Evolutionary conservation across 345 rosid genomes (phyloP).

Genomic region (Gossypium sturtianum): DNA sequence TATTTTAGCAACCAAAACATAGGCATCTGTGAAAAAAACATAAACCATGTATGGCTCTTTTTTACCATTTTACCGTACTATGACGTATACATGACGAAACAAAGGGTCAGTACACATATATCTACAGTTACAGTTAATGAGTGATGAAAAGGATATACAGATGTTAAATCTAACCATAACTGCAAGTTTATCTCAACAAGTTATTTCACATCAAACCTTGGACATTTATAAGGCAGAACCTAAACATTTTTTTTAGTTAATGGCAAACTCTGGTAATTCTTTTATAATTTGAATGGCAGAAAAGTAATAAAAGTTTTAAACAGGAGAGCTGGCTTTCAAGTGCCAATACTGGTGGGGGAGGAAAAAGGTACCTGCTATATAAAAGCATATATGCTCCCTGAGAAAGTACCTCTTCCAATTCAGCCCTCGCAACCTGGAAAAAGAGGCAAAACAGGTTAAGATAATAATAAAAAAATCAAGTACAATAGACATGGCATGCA

Average conservation of each 20-base stretch:
- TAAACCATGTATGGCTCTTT: neutral
- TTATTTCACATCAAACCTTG: neutral
- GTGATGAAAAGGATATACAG: neutral
- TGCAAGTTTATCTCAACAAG: neutral
- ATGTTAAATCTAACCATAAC: neutral
- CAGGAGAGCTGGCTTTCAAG: neutral
- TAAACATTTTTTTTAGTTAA: neutral
- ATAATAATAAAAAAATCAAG: neutral
- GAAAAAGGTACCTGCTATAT: constrained; percentile 67
- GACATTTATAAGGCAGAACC: neutral
- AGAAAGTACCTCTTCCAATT: constrained; percentile 82
- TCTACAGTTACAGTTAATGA: neutral
- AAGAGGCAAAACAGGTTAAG: neutral
- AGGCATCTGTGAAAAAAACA: too few relatives aligned
- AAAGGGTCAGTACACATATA: neutral
- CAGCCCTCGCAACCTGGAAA: constrained; percentile 61
- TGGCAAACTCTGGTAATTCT: neutral
- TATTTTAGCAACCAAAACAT: neutral
- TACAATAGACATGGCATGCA: neutral
- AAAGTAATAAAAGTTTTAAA: neutral
- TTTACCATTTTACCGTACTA: neutral
- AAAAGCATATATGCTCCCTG: constrained; percentile 96
- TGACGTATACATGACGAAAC: neutral
- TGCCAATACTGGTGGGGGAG: neutral
- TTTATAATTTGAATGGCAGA: neutral